Base-by-base conservation (phyloP, 805 yeast species). In the Wickerhamomyces bovis region DNA sequence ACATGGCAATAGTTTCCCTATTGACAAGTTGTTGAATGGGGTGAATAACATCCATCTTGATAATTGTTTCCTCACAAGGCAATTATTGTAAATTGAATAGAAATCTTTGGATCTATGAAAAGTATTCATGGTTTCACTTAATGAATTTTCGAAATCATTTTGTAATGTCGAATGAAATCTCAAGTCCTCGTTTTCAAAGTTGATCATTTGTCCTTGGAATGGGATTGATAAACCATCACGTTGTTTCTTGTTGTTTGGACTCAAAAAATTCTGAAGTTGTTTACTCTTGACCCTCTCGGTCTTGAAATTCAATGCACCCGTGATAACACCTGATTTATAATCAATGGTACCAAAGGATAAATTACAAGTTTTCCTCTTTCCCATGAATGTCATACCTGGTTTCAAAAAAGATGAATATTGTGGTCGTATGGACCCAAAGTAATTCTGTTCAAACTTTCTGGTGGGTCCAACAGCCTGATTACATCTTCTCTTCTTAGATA, bases 151-250 rank as follows among this genome's bases (percentile, higher is more conserved):
- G n/a, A 42, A 43, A 13, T 20, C 38, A 12, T 46, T 28, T 15
- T 46, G 19, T 16, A 47, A 20, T 11, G 28, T 6, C 15, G 51
- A 49, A 9, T 39, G 42, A 28, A 38, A 57, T 23, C 55, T 45
- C 38, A 55, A 16, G 40, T 54, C 60, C 19, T 33, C 36, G 1
- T 49, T 44, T 35, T 54, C 57, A 44, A 58, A 58, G 38, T 58
- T 60, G 9, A 57, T 44, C 10, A 55, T 40, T 13, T 47, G 43
- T 2, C 53, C 56, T 8, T 41, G 39, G 40, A 56, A 53, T 16
- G 33, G 16, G 11, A 33, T 33, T 3, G 20, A 4, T 30, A 41
- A 36, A 13, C 30, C 41, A n/a, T 30, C 38, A 28, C 28, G 25
- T 12, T 41, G 21, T 36, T 26, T 20, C 11, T 20, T 16, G 33